These are phyloP conservation scores for Aciculoconidium aculeatum DNA, from an alignment of 805 yeast species.

Conservation along the genomic window DNA sequence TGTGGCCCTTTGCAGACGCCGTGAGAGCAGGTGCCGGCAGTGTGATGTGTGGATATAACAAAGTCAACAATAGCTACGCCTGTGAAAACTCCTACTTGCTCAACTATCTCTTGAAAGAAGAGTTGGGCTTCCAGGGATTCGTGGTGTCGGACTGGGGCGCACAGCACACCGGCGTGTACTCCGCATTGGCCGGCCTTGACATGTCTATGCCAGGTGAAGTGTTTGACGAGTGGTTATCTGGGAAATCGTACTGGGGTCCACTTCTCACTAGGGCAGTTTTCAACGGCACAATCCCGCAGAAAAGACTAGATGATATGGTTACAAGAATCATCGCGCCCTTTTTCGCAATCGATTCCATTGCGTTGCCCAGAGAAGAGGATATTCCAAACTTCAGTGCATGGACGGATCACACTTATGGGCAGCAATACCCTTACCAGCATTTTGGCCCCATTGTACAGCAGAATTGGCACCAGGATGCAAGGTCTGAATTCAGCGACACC, in stretches of 20 bases:
- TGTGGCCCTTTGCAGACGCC: slow-evolving; percentile 66
- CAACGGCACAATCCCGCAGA: slow-evolving; percentile 49
- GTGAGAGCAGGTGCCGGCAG: slow-evolving; percentile 56
- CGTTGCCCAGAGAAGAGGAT: slow-evolving; percentile 35
- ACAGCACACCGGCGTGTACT: slow-evolving; percentile 50
- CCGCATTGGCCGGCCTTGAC: slow-evolving; percentile 56
- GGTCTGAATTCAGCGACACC: slow-evolving; percentile 42
- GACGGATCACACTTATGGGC: slow-evolving; percentile 53
- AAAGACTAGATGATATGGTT: slow-evolving; percentile 57
- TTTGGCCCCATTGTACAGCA: slow-evolving; percentile 49
- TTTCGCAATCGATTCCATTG: slow-evolving; percentile 36
- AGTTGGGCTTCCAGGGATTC: slow-evolving; percentile 62
- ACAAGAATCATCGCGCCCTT: slow-evolving; percentile 54
- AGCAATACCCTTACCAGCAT: slow-evolving; percentile 46
- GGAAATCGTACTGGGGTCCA: slow-evolving; percentile 55
- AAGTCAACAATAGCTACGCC: slow-evolving; percentile 50
- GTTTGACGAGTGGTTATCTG: slow-evolving; percentile 48
- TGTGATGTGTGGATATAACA: slow-evolving; percentile 57
- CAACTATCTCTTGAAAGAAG: slow-evolving; percentile 52
- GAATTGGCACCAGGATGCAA: slow-evolving; percentile 51
- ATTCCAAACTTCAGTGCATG: slow-evolving; percentile 53
- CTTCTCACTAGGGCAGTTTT: slow-evolving; percentile 48
- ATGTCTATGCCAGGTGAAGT: slow-evolving; percentile 62
- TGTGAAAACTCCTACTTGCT: slow-evolving; percentile 55
- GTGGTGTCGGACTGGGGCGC: slow-evolving; percentile 69